These are phyloP conservation scores for Spathaspora sp. DNA, from an alignment of 805 yeast genomes.

Conservation along the genomic window DNA sequence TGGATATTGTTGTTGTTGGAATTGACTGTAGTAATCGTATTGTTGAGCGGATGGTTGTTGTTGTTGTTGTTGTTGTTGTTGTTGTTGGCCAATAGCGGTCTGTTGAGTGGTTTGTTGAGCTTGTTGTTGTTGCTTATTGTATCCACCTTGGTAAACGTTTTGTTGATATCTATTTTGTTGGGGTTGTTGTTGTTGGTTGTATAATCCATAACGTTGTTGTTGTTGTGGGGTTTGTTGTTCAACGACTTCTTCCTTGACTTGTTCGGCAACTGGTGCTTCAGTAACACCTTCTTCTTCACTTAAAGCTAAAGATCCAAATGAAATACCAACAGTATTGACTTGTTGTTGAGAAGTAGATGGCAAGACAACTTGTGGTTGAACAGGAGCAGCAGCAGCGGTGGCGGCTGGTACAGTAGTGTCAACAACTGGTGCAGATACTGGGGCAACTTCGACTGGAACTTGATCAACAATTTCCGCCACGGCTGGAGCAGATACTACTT, in stretches of 20 bases:
- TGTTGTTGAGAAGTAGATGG: conserved; percentile 46
- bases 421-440: conserved; percentile 1
- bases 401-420: background rate
- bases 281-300: conserved; percentile 37
- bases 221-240: conserved; percentile 14
- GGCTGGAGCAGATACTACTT: background rate
- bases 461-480: conserved; percentile 26
- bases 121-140: conserved; percentile 11
- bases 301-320: conserved; percentile 57
- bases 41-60: conserved; percentile 17
- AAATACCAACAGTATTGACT: conserved; percentile 50
- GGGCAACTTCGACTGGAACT: conserved; percentile 1
- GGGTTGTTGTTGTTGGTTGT: conserved; percentile 10
- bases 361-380: conserved; percentile 40
- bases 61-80: conserved; percentile 15
- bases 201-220: conserved; percentile 15
- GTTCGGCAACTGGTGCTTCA: conserved; percentile 6
- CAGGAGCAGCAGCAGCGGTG: conserved; percentile 6
- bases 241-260: conserved; percentile 15
- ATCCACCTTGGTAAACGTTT: conserved; percentile 8
- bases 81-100: conserved; percentile 18
- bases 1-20: conserved; percentile 36
- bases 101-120: conserved; percentile 19
- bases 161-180: conserved; percentile 7
- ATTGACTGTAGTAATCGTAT: conserved; percentile 31